phyloP scores from a whole-genome alignment of 345 rosid species.

The Citrus glauca region DNA sequence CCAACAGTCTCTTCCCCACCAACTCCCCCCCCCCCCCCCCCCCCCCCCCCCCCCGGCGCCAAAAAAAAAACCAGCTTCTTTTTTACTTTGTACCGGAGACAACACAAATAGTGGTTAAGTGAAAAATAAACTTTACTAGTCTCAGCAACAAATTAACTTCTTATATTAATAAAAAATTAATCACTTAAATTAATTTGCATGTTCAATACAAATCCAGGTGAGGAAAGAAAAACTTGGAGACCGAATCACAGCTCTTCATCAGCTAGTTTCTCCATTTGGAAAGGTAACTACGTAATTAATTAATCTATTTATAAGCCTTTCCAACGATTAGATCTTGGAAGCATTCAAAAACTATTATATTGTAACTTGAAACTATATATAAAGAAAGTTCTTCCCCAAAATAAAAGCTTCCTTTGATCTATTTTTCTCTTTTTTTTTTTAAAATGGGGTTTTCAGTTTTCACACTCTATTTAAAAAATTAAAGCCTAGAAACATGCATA shows the following conservation, averaged over 20 bases:
- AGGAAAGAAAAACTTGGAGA: conserved; percentile 93
- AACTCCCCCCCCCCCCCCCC: rapidly evolving
- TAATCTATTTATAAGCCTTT: background rate
- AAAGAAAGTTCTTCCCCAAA: conserved; percentile 9
- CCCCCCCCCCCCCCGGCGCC: no score
- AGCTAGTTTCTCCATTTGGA: conserved; percentile 96
- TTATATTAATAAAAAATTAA: background rate
- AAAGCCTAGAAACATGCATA: conserved; percentile 20
- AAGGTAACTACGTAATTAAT: conserved; percentile 43
- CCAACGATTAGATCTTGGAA: background rate
- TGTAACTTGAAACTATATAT: conserved; percentile 8
- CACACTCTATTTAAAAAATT: conserved; percentile 9
- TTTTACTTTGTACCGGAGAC: background rate
- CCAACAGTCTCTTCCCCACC: no score
- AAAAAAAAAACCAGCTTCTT: no score
- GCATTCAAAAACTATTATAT: background rate
- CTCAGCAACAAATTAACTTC: background rate
- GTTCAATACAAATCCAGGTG: conserved; percentile 38
- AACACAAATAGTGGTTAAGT: background rate
- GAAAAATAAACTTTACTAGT: background rate
- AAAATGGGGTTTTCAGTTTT: conserved; percentile 6
- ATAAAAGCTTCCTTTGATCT: background rate
- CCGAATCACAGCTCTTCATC: conserved; percentile 87
- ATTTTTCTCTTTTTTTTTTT: conserved; percentile 1
- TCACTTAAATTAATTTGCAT: background rate